Evolutionary conservation across 2,329 filamentous ascomycete genomes (phyloP).

Genomic region (Plenodomus biglobosus): DNA sequence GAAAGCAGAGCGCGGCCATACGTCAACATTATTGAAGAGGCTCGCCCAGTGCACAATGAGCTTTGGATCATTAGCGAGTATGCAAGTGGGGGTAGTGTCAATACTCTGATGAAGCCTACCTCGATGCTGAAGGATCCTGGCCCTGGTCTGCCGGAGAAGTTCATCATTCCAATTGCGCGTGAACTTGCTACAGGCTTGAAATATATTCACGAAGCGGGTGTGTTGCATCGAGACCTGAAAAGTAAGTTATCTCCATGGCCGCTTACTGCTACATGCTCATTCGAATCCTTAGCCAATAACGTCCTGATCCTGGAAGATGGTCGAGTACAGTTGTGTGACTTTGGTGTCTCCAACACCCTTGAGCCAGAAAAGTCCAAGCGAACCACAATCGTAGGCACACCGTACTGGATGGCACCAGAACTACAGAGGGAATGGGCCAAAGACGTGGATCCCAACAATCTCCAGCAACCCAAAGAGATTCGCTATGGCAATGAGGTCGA

Average conservation of each 20-base stretch:
- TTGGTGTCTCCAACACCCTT: slow-evolving; percentile 77
- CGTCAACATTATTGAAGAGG: slow-evolving; percentile 80
- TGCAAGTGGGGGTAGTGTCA: slow-evolving; percentile 79
- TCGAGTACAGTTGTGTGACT: slow-evolving; percentile 78
- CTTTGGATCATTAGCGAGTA: slow-evolving; percentile 91
- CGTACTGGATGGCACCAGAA: slow-evolving; percentile 85
- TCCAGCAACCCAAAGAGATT: slow-evolving; percentile 53
- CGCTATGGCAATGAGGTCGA: slow-evolving; percentile 59
- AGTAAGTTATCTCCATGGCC: slow-evolving; percentile 41
- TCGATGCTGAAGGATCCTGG: slow-evolving; percentile 26
- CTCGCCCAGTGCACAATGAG: slow-evolving; percentile 72
- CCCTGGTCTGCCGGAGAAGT: slow-evolving; percentile 58
- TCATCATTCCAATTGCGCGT: slow-evolving; percentile 64
- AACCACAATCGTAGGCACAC: slow-evolving; percentile 78
- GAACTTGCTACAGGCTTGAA: slow-evolving; percentile 64
- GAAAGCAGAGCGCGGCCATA: slow-evolving; percentile 78
- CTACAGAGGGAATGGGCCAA: slow-evolving; percentile 56
- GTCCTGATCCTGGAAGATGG: slow-evolving; percentile 77
- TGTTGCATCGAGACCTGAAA: slow-evolving; percentile 67
- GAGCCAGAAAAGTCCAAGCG: slow-evolving; percentile 76
- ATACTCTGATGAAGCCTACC: slow-evolving; percentile 60
- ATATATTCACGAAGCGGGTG: slow-evolving; percentile 65
- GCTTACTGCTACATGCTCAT: not conserved
- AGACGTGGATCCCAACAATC: slow-evolving; percentile 59
- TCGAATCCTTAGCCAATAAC: slow-evolving; percentile 60